These are phyloP conservation scores for Leccinum subgranulosum DNA, from an alignment of 768 basidiomycete genomes.

Conservation along the genomic window DNA sequence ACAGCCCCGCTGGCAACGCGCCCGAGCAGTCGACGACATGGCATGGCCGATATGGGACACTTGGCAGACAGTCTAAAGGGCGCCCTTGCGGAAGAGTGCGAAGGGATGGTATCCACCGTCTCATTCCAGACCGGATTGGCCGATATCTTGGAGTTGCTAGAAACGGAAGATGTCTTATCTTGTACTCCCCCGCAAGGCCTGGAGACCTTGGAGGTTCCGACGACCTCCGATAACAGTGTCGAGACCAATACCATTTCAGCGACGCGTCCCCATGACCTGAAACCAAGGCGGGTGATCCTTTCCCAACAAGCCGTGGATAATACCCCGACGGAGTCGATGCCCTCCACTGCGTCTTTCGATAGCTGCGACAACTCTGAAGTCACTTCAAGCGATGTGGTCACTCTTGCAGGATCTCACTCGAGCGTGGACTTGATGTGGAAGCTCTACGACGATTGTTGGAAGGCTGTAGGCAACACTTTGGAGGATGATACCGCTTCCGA, in stretches of 20 bases:
- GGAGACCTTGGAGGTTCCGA: neutral
- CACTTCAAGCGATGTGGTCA: neutral
- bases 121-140: neutral
- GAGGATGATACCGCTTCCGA: neutral
- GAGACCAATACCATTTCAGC: neutral
- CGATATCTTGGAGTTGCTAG: neutral
- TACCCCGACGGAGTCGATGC: neutral
- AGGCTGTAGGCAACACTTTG: neutral
- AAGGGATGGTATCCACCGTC: neutral
- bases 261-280: no score
- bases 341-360: neutral
- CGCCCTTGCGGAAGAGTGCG: neutral
- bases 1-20: neutral
- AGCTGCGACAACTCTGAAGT: neutral
- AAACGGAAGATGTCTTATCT: neutral
- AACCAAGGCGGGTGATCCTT: no score
- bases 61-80: neutral
- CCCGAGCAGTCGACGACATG: conserved; percentile 6
- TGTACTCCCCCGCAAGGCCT: neutral
- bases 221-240: neutral
- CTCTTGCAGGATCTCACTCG: neutral
- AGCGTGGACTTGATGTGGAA: conserved; percentile 11
- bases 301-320: neutral
- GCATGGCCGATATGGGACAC: conserved; percentile 6
- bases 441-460: neutral